Evolutionary conservation across 2,329 filamentous ascomycete species (phyloP).

Genomic region (Paraconiothyrium brasiliense): DNA sequence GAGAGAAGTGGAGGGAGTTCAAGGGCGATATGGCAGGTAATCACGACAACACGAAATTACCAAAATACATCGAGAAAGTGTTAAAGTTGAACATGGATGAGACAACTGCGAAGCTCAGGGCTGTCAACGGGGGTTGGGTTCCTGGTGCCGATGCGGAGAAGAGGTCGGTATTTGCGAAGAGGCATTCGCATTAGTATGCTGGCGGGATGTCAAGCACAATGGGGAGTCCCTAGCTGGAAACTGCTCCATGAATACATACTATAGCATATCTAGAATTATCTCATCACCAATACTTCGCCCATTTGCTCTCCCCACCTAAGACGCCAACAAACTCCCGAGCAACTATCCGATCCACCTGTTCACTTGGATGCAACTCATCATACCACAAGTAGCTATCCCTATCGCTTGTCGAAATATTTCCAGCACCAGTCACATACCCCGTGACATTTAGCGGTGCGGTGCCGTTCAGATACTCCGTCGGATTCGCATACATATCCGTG

Average conservation of each 20-base stretch:
- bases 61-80: slow-evolving; percentile 31
- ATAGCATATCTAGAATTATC: too few species aligned
- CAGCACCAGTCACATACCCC: slow-evolving; percentile 64
- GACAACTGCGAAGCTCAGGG: slow-evolving; percentile 30
- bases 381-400: slow-evolving; percentile 75
- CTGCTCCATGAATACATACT: too few species aligned
- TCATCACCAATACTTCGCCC: slow-evolving; percentile 56
- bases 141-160: background rate
- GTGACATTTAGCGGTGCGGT: slow-evolving; percentile 69
- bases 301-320: slow-evolving; percentile 59
- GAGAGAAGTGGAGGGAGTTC: slow-evolving; percentile 25
- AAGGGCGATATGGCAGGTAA: slow-evolving; percentile 34
- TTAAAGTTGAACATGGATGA: slow-evolving; percentile 30
- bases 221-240: too few species aligned
- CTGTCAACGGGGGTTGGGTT: slow-evolving; percentile 2
- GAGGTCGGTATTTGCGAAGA: background rate
- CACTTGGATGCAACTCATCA: slow-evolving; percentile 77
- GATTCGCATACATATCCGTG: slow-evolving; percentile 70
- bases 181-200: slow-evolving; percentile 6
- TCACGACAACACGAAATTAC: slow-evolving; percentile 35
- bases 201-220: background rate
- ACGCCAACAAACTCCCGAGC: slow-evolving; percentile 66
- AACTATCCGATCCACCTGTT: slow-evolving; percentile 67
- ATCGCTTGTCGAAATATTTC: slow-evolving; percentile 52
- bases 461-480: slow-evolving; percentile 69